Base-by-base conservation (phyloP, 495 filamentous ascomycete genomes). In the Aspergillus mulundensis region DNA sequence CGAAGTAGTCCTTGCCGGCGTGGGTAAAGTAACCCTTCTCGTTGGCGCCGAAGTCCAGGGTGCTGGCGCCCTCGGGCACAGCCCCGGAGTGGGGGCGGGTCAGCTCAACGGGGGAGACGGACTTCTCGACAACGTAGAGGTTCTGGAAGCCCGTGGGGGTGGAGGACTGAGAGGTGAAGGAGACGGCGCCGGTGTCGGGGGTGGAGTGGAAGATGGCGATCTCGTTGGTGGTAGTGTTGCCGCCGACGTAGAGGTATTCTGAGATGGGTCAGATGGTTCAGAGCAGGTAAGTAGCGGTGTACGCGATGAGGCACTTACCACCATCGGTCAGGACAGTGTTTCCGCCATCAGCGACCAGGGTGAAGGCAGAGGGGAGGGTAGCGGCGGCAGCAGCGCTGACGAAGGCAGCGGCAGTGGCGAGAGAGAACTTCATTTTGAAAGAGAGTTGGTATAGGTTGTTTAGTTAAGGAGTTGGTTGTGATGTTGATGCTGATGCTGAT, bases 61-160 rank as follows among this genome's bases (percentile, higher is more conserved):
- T 50, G 54, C 51, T 69, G 45, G 63, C 70, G n/a, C 54, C 59
- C 46, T 66, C 42, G 42, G 70, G 70, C 10, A 58, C 42, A 19
- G 58, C 60, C 7, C 60, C 67, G 42, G 70, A 70, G 66, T 72
- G 66, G 30, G 70, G 70, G 32, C 52, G 14, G 19, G 70, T 70
- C 47, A 72, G 52, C n/a, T 40, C 59, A 30, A 68, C 47, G 54
- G 67, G 64, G 24, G 46, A 15, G 34, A 65, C 61, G 7, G 23
- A 41, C 43, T 66, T 46, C 38, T 67, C 60, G 38, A 72, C 40
- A 30, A 69, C 53, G 54, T 65, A 72, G 0, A 72, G 60, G 66
- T 45, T 69, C 59, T 70, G 67, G 54, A 56, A 70, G 56, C 57
- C 66, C 15, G 63, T 69, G 5, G 66, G 70, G 36, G 56, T 55